phyloP scores from a whole-genome alignment of 75 land plant genomes.

The Ceratopteris richardii region DNA sequence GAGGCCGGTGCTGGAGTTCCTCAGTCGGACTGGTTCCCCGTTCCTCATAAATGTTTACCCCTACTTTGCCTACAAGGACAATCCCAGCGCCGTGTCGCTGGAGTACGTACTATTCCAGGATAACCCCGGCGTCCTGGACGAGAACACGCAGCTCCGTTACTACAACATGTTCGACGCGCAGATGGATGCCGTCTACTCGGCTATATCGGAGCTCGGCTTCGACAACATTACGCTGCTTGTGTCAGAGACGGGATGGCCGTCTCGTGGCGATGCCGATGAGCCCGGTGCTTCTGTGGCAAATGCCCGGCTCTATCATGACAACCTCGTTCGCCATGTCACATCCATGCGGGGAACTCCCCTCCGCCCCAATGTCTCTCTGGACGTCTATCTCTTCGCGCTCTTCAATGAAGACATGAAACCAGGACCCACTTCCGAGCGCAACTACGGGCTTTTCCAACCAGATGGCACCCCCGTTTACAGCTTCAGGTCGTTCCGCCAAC shows the following conservation, averaged over 20 bases:
- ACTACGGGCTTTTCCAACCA: slow-evolving; percentile 52
- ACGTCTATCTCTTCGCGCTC: slow-evolving; percentile 55
- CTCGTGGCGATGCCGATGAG: slow-evolving; percentile 19
- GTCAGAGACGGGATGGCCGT: slow-evolving; percentile 60
- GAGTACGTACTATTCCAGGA: slow-evolving; percentile 30
- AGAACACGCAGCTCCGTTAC: slow-evolving; percentile 20
- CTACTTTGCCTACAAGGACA: slow-evolving; percentile 30
- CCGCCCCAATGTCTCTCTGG: slow-evolving; percentile 30
- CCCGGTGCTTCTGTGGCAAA: slow-evolving; percentile 23
- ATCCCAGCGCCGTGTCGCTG: slow-evolving; percentile 22
- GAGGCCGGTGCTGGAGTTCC: slow-evolving; percentile 35
- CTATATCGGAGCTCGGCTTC: slow-evolving; percentile 32
- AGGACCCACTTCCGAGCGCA: slow-evolving; percentile 48
- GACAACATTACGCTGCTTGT: slow-evolving; percentile 23
- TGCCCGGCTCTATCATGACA: slow-evolving; percentile 37
- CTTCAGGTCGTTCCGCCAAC: background rate
- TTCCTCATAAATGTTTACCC: slow-evolving; percentile 63
- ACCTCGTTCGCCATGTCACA: slow-evolving; percentile 29
- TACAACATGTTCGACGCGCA: slow-evolving; percentile 36
- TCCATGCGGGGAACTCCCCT: slow-evolving; percentile 42
- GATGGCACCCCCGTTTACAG: slow-evolving; percentile 32
- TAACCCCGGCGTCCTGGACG: slow-evolving; percentile 9
- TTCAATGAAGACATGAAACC: slow-evolving; percentile 69
- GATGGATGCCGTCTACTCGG: slow-evolving; percentile 44
- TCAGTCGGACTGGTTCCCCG: slow-evolving; percentile 27